Base-by-base conservation (phyloP, 352 stramenopile species). In the Pythium aristosporum region DNA sequence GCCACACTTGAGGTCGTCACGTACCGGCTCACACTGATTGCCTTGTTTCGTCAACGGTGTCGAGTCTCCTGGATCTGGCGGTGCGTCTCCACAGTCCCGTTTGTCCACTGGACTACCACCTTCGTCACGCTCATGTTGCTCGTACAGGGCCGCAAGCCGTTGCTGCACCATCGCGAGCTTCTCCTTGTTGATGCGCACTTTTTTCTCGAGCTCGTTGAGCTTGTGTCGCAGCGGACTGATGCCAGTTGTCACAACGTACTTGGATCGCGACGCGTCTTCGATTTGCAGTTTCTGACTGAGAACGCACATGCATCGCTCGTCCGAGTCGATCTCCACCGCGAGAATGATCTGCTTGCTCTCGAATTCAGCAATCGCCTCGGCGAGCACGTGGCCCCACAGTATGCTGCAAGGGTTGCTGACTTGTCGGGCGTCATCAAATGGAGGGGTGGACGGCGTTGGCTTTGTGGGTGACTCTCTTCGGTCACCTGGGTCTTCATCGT, bases 181-280 rank as follows among this genome's bases (percentile, higher is more conserved):
- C 39, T 80, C 73, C 42, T 68, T 70, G 68, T 80, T 80, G 43
- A 76, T 71, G n/a, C 57, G 61, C 21, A 80, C 71, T 62, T 74
- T 72, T 20, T 67, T 68, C 5, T 71, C 57, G 15, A 80, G 69
- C 7, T 65, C 60, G 3, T 60, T 58, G 12, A 72, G 41, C 37
- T 80, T 78, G 48, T 60, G 69, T 11, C 67, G 61, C 23, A 76
- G 55, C 32, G 75, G 63, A 25, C 23, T 65, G 13, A 49, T 44
- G 8, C 61, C 44, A 41, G 36, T 57, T 16, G 50, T 37, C 18
- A 70, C 56, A 0, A 65, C 41, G 23, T 57, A 61, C 32, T 57
- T 65, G 5, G 50, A 56, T 18, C 30, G 50, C 3, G 49, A 37
- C 9, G 43, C 47, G 54, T 63, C 55, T 59, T 69, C 59, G 16